Evolutionary conservation across 352 stramenopile genomes (phyloP), one percentile per base, ranked within the genome.

Genomic region (Globisporangium takayamanum): DNA sequence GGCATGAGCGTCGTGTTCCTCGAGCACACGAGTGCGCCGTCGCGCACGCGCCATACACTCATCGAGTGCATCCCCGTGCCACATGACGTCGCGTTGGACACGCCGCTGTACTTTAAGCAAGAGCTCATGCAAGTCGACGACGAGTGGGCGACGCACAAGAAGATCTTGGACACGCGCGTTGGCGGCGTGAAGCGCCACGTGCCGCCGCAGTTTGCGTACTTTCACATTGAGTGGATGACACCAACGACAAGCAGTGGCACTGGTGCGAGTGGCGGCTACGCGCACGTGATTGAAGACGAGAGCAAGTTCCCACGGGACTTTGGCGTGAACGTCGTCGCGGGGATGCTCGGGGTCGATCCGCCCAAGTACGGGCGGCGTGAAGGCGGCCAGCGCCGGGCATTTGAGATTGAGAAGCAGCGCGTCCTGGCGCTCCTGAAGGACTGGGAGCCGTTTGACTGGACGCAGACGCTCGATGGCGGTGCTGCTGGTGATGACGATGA

Each of bases 41-140:
- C 79, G 47, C 72, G 68, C 44, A 78, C 87, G 47, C 71, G 76
- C 11, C 85, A 94, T 30, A 93, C 81, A 3, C 39, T 76, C 41
- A 86, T 93, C 45, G 83, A 92, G 57, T 94, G 85, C 56, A 88
- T 94, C 58, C 83, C 85, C 7, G 75, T 94, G 22, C 76, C 83
- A 1, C 69, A 62, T 11, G 72, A 85, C 2, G 41, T 93, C 30
- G 82, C 73, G 6, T 45, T 79, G 22, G 81, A 92, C 57, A 79
- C 72, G 26, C 80, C 85, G 20, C 52, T 94, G 53, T 92, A 87
- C 48, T 92, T 94, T 57, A 92, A 89, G 68, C 85, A 94, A 57
- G 85, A 91, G 49, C 68, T 94, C 11, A 64, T 86, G 68, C 76
- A 92, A 30, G 80, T 73, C 3, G 75, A 90, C 59, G 74, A 81